These are phyloP conservation scores for Oryza nivara DNA, from an alignment of 176 grass and related monocot genomes.

Conservation along the genomic window DNA sequence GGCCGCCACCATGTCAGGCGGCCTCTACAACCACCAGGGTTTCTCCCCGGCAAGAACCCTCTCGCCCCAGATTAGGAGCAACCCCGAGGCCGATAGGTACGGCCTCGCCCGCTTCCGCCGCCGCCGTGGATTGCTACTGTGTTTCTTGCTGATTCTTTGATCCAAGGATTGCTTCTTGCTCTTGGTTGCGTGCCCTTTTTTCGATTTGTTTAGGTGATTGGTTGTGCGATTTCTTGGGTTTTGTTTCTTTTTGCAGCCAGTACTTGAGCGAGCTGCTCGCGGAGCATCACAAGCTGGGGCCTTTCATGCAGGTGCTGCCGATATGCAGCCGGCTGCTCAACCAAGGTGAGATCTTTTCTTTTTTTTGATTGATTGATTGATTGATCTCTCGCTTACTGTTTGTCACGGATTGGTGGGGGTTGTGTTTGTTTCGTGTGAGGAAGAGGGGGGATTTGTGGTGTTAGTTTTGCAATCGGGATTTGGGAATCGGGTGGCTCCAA, in stretches of 20 bases:
- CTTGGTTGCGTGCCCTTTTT: not conserved
- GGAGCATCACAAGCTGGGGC: conserved; percentile 84
- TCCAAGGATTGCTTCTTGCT: conserved; percentile 43
- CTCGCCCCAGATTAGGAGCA: conserved; percentile 77
- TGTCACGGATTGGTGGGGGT: conserved; percentile 26
- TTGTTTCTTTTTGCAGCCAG: conserved; percentile 44
- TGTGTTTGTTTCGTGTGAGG: not conserved
- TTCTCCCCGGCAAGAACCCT: conserved; percentile 83
- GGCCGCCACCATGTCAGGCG: conserved; percentile 74
- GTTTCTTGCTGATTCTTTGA: conserved; percentile 44
- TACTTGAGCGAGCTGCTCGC: conserved; percentile 88
- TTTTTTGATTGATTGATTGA: not conserved
- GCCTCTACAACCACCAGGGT: conserved; percentile 68
- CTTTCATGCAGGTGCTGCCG: conserved; percentile 94
- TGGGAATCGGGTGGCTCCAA: conserved; percentile 22
- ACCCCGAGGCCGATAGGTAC: conserved; percentile 75
- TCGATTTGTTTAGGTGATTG: conserved; percentile 16
- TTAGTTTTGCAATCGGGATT: conserved; percentile 19
- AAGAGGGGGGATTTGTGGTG: not conserved
- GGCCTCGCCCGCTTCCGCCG: not conserved
- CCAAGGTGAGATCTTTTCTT: conserved; percentile 64
- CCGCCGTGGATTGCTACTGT: conserved; percentile 10
- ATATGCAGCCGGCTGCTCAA: conserved; percentile 80
- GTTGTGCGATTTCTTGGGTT: not conserved
- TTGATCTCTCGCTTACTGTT: conserved; percentile 24